These are phyloP conservation scores for Nannizziopsis barbatae DNA, from an alignment of 2,329 filamentous ascomycete species.

Conservation along the genomic window DNA sequence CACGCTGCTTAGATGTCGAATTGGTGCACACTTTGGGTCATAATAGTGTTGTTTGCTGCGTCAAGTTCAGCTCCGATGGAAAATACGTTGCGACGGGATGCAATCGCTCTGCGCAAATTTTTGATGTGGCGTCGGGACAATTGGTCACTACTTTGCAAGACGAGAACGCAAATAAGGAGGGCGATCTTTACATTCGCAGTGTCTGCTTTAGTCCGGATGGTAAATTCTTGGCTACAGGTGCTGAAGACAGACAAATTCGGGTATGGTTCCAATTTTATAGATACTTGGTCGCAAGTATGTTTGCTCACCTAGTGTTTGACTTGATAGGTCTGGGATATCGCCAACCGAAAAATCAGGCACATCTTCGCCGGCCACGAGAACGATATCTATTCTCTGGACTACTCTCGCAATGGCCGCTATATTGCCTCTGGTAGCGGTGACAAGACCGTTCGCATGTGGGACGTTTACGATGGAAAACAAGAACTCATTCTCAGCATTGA, in stretches of 20 bases:
- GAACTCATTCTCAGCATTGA: conserved; percentile 83
- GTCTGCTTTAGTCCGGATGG: conserved; percentile 98
- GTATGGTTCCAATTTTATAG: conserved; percentile 43
- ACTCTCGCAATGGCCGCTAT: conserved; percentile 80
- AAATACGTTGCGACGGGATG: conserved; percentile 94
- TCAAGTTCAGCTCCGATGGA: conserved; percentile 90
- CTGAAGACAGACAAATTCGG: conserved; percentile 93
- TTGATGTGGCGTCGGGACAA: conserved; percentile 76
- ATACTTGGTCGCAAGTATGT: background rate
- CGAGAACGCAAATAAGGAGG: conserved; percentile 71
- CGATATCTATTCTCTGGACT: conserved; percentile 95
- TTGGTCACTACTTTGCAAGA: conserved; percentile 88
- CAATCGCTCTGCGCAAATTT: conserved; percentile 98
- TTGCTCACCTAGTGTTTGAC: background rate
- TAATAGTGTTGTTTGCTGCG: conserved; percentile 95
- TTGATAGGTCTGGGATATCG: conserved; percentile 83
- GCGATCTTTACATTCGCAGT: conserved; percentile 91
- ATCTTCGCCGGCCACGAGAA: conserved; percentile 96
- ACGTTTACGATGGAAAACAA: conserved; percentile 73
- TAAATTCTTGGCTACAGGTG: conserved; percentile 84
- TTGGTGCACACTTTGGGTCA: conserved; percentile 86
- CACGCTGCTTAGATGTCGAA: conserved; percentile 82
- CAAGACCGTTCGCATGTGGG: conserved; percentile 89
- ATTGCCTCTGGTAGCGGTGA: conserved; percentile 95
- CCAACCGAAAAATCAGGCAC: conserved; percentile 68